Conservation (phyloP, 2,329 filamentous ascomycete genomes). For the Drechslerella stenobrocha region DNA sequence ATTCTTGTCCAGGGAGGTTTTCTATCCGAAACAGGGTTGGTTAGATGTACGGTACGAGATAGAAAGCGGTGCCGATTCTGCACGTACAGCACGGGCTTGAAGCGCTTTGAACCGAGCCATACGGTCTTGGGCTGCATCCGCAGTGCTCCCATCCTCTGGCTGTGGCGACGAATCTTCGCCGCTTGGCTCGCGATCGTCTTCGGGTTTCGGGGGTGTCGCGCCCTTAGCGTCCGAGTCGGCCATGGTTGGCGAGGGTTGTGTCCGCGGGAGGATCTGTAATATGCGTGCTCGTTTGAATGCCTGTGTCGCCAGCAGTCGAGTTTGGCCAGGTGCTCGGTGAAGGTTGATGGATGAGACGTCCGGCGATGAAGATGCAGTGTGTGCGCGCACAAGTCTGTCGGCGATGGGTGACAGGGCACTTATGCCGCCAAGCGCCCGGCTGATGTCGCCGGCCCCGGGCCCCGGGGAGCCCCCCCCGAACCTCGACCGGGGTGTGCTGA, state of each 20-base stretch:
- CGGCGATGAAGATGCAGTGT: slow-evolving; percentile 13
- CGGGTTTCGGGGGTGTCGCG: slow-evolving; percentile 45
- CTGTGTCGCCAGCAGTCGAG: too few relatives aligned
- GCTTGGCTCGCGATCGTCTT: slow-evolving; percentile 38
- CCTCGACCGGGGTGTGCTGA: slow-evolving; percentile 12
- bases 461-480: slow-evolving; percentile 16
- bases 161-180: slow-evolving; percentile 40
- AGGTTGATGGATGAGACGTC: slow-evolving; percentile 12
- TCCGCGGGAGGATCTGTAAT: background rate
- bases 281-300: slow-evolving; percentile 1
- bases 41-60: slow-evolving; percentile 38
- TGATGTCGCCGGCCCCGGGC: too few relatives aligned
- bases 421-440: too few relatives aligned
- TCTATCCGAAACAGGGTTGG: slow-evolving; percentile 54
- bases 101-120: slow-evolving; percentile 84
- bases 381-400: background rate
- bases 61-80: background rate
- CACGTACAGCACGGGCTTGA: slow-evolving; percentile 70
- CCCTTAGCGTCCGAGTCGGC: slow-evolving; percentile 22
- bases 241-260: slow-evolving; percentile 26
- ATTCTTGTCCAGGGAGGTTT: slow-evolving; percentile 72
- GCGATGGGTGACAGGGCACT: background rate
- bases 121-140: slow-evolving; percentile 63
- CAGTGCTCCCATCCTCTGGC: slow-evolving; percentile 20
- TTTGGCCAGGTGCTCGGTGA: slow-evolving; percentile 3